Evolutionary conservation across 805 yeast species (phyloP), one percentile per base, ranked within the genome.

Genomic region (Vanderwaltozyma yarrowii): DNA sequence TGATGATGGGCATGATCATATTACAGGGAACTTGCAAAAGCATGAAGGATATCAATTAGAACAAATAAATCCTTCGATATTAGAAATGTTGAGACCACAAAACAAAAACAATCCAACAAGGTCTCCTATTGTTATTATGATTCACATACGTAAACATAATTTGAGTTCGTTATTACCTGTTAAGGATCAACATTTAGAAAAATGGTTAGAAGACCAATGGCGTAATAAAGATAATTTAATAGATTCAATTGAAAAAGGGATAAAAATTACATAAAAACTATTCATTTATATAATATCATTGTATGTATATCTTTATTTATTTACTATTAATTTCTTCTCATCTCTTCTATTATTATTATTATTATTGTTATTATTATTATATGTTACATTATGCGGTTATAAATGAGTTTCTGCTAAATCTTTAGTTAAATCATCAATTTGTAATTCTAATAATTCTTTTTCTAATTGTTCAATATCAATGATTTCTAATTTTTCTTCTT

Each of bases 191-290:
- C 74, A 72, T 45, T 45, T 80, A 28, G 87, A 83, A 45, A 75
- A 73, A 54, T 87, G 92, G 83, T 58, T 87, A 7, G 96, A 87
- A 54, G 63, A 63, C 30, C 62, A 66, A 25, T 87, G 96, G 95
- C 58, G 60, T 8, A 74, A 70, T 28, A 85, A 84, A 52, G 95
- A 87, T 51, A 64, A 54, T 38, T 43, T 66, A 35, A 62, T 76
- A 20, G 60, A 60, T 4, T 58, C 60, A 32, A 58, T 71, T 44
- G 62, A 67, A 42, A 54, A 45, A 21, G 60, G 61, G 24, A 50
- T 63, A 19, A 54, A 47, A 37, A 43, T 48, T 15, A 44, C 16
- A 25, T 39, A 35, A 31, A 8, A 17, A 6, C 18, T 11, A 35
- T 14, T 15, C 12, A 12, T 14, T 12, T 27, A 18, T 4, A 24